These are phyloP conservation scores for Irpex rosettiformis DNA, from an alignment of 1,284 basidiomycete species.

Conservation along the genomic window DNA sequence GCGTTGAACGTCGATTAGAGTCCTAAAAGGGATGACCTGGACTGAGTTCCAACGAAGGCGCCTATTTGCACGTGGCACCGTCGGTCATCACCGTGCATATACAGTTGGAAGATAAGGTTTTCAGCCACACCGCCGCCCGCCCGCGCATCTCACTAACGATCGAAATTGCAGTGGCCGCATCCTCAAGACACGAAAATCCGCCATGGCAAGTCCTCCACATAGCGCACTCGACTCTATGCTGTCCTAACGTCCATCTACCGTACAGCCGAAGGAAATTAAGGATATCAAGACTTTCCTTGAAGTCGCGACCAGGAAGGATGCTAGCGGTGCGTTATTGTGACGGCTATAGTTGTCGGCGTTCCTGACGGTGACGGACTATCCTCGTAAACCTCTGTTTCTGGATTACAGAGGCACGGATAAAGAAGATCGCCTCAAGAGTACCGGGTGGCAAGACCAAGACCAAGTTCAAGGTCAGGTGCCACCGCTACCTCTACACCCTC, in stretches of 20 bases:
- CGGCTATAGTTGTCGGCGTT: not conserved
- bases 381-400: conserved; percentile 12
- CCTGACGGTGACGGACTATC: not conserved
- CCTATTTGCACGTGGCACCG: not conserved
- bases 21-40: not conserved
- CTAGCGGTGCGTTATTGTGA: conserved; percentile 51
- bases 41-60: not conserved
- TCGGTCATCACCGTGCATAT: not conserved
- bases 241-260: not conserved
- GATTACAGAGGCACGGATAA: conserved; percentile 86
- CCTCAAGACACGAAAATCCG: conserved; percentile 22
- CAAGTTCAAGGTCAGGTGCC: conserved; percentile 99
- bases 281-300: conserved; percentile 99
- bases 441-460: conserved; percentile 78
- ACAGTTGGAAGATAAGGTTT: conserved; percentile 15
- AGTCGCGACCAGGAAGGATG: conserved; percentile 90
- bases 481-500: conserved; percentile 97
- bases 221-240: not conserved
- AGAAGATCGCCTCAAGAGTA: conserved; percentile 78
- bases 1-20: too few relatives aligned
- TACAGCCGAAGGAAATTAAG: conserved; percentile 89
- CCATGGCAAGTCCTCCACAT: conserved; percentile 23
- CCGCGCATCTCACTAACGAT: conserved; percentile 10
- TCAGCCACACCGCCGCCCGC: conserved; percentile 11
- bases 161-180: conserved; percentile 13